Evolutionary conservation across 2,329 filamentous ascomycete genomes (phyloP).

Genomic region (Ascochyta lentis): DNA sequence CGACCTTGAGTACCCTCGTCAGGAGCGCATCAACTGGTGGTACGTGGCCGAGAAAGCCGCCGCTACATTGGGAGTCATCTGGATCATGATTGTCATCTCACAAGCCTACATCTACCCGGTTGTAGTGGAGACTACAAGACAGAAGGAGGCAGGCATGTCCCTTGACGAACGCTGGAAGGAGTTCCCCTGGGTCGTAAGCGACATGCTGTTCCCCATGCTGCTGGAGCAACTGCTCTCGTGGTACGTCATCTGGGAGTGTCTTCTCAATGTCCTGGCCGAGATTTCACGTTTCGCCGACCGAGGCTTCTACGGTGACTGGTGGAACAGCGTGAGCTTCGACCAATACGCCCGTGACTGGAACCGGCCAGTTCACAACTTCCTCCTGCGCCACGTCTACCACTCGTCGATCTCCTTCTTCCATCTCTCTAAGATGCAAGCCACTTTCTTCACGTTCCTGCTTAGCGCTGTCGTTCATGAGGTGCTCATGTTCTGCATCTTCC

Average conservation of each 20-base stretch:
- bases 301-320: conserved; percentile 67
- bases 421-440: conserved; percentile 73
- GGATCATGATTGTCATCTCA: conserved; percentile 79
- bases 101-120: conserved; percentile 81
- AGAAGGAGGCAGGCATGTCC: conserved; percentile 71
- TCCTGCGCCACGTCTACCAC: conserved; percentile 81
- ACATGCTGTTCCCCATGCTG: conserved; percentile 79
- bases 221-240: conserved; percentile 79
- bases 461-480: conserved; percentile 76
- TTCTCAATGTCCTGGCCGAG: conserved; percentile 77
- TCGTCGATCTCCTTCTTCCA: conserved; percentile 76
- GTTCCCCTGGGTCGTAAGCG: conserved; percentile 77
- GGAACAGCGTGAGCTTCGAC: conserved; percentile 68
- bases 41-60: conserved; percentile 76
- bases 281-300: conserved; percentile 78
- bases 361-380: conserved; percentile 78
- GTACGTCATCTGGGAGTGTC: conserved; percentile 78
- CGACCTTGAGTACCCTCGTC: conserved; percentile 78
- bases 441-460: conserved; percentile 76
- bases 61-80: conserved; percentile 74
- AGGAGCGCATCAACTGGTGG: conserved; percentile 72
- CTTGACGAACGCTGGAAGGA: conserved; percentile 66
- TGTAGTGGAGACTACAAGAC: conserved; percentile 69
- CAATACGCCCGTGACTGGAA: conserved; percentile 85
- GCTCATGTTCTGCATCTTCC: conserved; percentile 82